Conservation (phyloP, 306 rosid genomes). For the Lathyrus sativus region DNA sequence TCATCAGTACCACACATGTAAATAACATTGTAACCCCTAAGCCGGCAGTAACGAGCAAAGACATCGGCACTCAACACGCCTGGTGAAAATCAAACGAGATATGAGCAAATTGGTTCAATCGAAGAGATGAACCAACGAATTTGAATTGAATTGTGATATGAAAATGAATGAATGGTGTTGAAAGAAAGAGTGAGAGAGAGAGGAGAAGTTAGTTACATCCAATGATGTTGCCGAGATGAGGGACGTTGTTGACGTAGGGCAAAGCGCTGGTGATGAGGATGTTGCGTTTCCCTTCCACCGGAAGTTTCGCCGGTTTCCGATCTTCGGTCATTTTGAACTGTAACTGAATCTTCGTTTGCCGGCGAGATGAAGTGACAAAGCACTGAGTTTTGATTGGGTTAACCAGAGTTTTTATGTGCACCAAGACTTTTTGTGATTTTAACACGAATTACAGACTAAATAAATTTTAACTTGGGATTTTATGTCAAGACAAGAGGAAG, state of each 20-base stretch:
- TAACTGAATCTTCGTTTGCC: neutral
- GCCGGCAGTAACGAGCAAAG: conserved; percentile 84
- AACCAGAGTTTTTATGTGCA: too few species aligned
- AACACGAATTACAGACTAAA: too few species aligned
- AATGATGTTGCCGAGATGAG: conserved; percentile 84
- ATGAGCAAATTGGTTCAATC: neutral
- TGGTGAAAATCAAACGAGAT: conserved; percentile 33
- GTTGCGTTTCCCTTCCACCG: conserved; percentile 76
- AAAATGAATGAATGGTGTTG: neutral
- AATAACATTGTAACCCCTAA: conserved; percentile 75
- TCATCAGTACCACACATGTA: conserved; percentile 94
- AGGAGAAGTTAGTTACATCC: conserved; percentile 50
- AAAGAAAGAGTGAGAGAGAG: too few species aligned
- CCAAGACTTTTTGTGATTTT: too few species aligned
- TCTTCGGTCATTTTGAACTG: conserved; percentile 17
- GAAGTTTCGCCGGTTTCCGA: conserved; percentile 51
- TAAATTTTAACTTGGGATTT: too few species aligned
- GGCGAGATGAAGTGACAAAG: neutral
- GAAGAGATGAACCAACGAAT: too few species aligned
- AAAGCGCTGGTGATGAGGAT: conserved; percentile 91
- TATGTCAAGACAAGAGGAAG: too few species aligned
- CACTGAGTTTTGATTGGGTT: too few species aligned
- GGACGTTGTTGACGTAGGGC: conserved; percentile 95
- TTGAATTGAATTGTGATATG: neutral
- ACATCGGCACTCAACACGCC: conserved; percentile 95